Base-by-base conservation (phyloP, 1,284 basidiomycete genomes). In the Apiotrichum brassicae region DNA sequence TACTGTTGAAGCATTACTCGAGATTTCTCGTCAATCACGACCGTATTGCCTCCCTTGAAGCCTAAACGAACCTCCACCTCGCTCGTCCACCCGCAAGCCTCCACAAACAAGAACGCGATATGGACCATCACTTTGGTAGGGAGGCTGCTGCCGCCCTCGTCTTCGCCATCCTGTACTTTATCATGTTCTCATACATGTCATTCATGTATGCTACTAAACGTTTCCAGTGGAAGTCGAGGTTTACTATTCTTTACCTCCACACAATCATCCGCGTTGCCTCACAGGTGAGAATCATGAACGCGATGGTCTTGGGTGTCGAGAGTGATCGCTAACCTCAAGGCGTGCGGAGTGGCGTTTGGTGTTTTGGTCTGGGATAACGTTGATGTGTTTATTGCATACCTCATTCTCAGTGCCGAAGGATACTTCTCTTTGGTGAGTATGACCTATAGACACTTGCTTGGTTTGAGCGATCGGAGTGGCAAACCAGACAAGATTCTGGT, bases 341-440 rank as follows among this genome's bases (percentile, higher is more conserved):
- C 51, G 3, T 53, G 51, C 35, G 54, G 54, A 1, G 39, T 53
- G 12, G 51, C 48, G 4, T 56, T 56, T 19, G 54, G 51, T 7
- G 34, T 56, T 23, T 42, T 54, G 6, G 41, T 47, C 9, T 58
- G 52, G 52, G 16, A 42, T n/a, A 54, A 54, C 45, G 20, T 48
- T 7, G 32, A 52, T 41, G 49, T 58, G 7, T 54, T 58, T 19
- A 45, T 58, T 34, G 58, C 59, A 8, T 61, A 59, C 50, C 56
- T 63, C 49, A 50, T 63, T 39, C 54, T 63, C 39, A 49, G 50
- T 11, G 62, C 62, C 18, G 62, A 64, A 37, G 62, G 62, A n/a
- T 64, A 64, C 53, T 64, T 64, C 32, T 61, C 59, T 22, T 54
- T 64, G 6, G 60, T 59, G 18, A 51, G 46, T 55, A n/a, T n/a